Conservation (phyloP, 2,329 filamentous ascomycete genomes). For the Graphilbum sp. region DNA sequence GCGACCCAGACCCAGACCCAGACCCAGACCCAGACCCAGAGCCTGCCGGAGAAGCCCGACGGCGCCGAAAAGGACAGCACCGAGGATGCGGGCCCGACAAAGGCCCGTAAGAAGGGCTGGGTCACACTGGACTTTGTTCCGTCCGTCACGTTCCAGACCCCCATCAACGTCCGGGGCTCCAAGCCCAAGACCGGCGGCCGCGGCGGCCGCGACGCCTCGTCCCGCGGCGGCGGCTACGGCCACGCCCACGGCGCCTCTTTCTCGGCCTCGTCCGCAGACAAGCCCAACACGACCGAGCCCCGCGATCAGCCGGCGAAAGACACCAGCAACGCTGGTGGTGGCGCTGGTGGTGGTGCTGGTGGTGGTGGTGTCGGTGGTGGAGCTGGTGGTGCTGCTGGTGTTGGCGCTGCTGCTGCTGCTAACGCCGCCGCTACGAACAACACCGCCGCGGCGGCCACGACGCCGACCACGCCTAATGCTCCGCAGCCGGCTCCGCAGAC, state of each 20-base stretch:
- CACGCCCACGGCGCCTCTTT: constrained; percentile 11
- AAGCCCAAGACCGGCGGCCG: constrained; percentile 34
- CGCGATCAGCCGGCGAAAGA: constrained; percentile 17
- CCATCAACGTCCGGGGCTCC: constrained; percentile 34
- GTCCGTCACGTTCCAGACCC: constrained; percentile 74
- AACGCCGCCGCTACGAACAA: background rate
- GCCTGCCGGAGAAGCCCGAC: constrained; percentile 23
- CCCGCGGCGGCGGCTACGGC: constrained; percentile 13
- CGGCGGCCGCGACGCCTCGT: constrained; percentile 21
- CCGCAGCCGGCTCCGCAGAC: too few species aligned
- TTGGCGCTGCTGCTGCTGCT: constrained; percentile 8
- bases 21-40: too few species aligned
- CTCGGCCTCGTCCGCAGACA: constrained; percentile 16
- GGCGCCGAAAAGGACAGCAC: constrained; percentile 48
- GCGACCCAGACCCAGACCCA: constrained; percentile 17
- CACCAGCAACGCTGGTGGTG: constrained; percentile 15
- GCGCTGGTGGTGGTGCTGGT: background rate
- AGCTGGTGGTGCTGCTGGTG: background rate
- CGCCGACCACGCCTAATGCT: background rate
- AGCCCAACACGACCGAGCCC: constrained; percentile 15
- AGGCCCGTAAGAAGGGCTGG: constrained; percentile 62
- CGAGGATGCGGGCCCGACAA: constrained; percentile 31
- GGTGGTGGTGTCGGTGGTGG: too few species aligned
- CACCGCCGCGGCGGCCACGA: background rate
- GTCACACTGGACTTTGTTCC: constrained; percentile 68